A percentile compares a stretch with the other conserved stretches of the same genome.
phyloP scores from a whole-genome alignment of 441 rosid species.

The Codiaeum variegatum region DNA sequence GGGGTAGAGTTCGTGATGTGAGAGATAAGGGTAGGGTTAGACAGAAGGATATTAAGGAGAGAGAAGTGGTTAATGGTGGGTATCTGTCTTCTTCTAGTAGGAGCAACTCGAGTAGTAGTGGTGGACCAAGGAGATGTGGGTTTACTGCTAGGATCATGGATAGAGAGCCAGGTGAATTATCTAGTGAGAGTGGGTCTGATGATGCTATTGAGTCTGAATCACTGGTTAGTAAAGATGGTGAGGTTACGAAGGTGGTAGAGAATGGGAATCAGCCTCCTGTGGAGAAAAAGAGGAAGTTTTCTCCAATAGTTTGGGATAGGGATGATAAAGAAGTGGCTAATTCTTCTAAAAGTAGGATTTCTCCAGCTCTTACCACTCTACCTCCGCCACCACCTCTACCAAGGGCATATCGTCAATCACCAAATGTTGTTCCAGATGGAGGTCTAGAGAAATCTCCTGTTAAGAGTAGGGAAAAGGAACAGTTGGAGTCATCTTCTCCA shows the following conservation, averaged over 20 bases:
- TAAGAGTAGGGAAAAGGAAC: slow-evolving; percentile 29
- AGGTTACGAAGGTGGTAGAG: slow-evolving; percentile 37
- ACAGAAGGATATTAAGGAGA: slow-evolving; percentile 64
- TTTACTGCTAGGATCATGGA: slow-evolving; percentile 49
- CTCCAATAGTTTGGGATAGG: slow-evolving; percentile 97
- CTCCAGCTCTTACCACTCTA: slow-evolving; percentile 31
- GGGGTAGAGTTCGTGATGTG: slow-evolving; percentile 31
- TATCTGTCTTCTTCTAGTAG: slow-evolving; percentile 47
- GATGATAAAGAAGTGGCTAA: slow-evolving; percentile 50
- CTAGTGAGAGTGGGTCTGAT: slow-evolving; percentile 97
- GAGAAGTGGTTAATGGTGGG: slow-evolving; percentile 50
- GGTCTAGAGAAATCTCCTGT: slow-evolving; percentile 38
- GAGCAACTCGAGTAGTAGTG: slow-evolving; percentile 60
- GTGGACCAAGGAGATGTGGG: slow-evolving; percentile 38
- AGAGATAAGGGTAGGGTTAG: slow-evolving; percentile 51
- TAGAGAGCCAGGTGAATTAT: slow-evolving; percentile 96
- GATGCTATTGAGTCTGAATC: slow-evolving; percentile 57
- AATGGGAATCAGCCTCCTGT: slow-evolving; percentile 44
- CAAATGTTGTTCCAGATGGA: slow-evolving; percentile 38
- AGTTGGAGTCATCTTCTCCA: slow-evolving; percentile 32
- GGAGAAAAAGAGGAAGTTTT: slow-evolving; percentile 84
- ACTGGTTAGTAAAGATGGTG: slow-evolving; percentile 38
- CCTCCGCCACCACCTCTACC: slow-evolving; percentile 67
- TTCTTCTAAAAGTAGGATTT: slow-evolving; percentile 35
- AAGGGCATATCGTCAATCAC: slow-evolving; percentile 42